Evolutionary conservation across 1,139 yeast genomes (phyloP), one percentile per base, ranked within the genome.

Genomic region (Hemisphaericaspora lyxosophila): DNA sequence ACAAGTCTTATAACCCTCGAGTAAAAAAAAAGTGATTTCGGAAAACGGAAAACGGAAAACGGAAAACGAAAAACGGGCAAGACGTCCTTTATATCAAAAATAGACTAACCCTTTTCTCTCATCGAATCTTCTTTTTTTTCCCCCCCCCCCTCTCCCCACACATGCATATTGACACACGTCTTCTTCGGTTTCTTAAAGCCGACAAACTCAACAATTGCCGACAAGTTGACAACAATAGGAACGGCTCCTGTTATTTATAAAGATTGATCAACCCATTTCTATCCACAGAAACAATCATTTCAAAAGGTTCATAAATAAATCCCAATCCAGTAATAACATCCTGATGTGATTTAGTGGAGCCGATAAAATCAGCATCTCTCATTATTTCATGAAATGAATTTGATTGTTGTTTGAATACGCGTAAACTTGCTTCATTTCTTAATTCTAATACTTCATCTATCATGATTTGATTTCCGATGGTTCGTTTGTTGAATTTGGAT

Each of bases 281-380:
- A 49, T 84, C 92, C 3, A 67, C 86, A 1, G 84, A 68, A 1
- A 85, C 62, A 5, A 84, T 55, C 80, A 84, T 73, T 33, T 74
- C 77, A 47, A 70, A 79, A 0, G 92, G 90, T 13, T 59, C 57
- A 8, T 57, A 43, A n/a, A 62, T 50, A 13, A 74, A 48, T 0
- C 70, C 73, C 9, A 83, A 57, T 30, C 67, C 82, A 2, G 70
- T 72, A 22, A 84, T 65, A 3, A 64, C 51, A 44, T 82, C 85
- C 33, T 48, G 23, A 59, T 54, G 32, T 1, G 27, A 14, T 13
- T 30, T 34, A 11, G 20, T 7, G 15, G 15, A 15, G 4, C 26
- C 37, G 7, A 26, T 18, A 5, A 33, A 17, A 9, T 35, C 39
- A 6, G 18, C 31, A 15, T 22, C 26, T 14, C 23, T 13, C 31